Evolutionary conservation across 129 eudicot species (phyloP).

Genomic region (Tanacetum coccineum): DNA sequence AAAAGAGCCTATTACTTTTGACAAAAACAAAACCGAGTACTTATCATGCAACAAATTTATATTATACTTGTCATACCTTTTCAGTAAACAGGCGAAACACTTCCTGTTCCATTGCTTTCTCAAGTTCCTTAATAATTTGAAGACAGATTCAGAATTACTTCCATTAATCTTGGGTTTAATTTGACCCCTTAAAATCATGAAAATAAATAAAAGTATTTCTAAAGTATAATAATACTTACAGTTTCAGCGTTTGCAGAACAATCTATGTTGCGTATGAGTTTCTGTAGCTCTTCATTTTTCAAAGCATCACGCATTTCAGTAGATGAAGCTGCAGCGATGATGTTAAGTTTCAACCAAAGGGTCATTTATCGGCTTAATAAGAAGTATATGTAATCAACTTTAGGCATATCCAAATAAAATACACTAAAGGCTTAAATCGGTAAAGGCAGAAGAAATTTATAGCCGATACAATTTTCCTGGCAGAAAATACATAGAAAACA

Average conservation of each 20-base stretch:
- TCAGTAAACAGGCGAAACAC: constrained; percentile 56
- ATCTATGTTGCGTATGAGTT: constrained; percentile 54
- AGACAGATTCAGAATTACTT: constrained; percentile 4
- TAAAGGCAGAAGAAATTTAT: background rate
- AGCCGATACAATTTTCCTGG: background rate
- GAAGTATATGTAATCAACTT: background rate
- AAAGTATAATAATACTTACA: constrained; percentile 35
- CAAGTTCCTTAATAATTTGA: constrained; percentile 48
- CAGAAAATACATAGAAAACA: constrained; percentile 17
- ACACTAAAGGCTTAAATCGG: background rate
- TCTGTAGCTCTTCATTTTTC: constrained; percentile 61
- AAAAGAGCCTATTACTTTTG: constrained; percentile 15
- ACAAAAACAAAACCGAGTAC: background rate
- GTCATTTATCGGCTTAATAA: constrained; percentile 1
- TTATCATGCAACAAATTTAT: background rate
- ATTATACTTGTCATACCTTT: constrained; percentile 42
- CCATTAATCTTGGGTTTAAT: background rate
- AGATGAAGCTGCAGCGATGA: constrained; percentile 54
- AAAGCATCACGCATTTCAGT: constrained; percentile 63
- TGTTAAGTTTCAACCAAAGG: constrained; percentile 1
- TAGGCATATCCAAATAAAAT: background rate
- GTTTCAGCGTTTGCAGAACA: constrained; percentile 45
- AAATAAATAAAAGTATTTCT: background rate
- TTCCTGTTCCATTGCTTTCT: constrained; percentile 69
- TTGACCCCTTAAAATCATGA: constrained; percentile 1